These are phyloP conservation scores for Tardiomyces depauwii DNA, from an alignment of 1,139 yeast genomes.

Conservation along the genomic window DNA sequence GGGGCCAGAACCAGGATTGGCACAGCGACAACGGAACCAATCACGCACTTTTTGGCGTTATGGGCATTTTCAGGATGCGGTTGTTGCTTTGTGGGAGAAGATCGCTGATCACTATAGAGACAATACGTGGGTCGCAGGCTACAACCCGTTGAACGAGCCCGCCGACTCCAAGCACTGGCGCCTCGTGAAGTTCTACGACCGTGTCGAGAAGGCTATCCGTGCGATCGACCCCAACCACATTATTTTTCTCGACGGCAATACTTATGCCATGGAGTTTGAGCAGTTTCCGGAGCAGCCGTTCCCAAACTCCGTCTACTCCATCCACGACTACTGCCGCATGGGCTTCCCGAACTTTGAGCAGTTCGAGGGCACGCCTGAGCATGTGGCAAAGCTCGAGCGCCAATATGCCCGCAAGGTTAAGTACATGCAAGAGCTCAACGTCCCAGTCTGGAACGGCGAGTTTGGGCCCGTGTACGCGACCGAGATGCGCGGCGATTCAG, in stretches of 20 bases:
- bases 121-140: slow-evolving; percentile 37
- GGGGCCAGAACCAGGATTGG: slow-evolving; percentile 43
- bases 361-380: slow-evolving; percentile 27
- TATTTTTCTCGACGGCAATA: slow-evolving; percentile 36
- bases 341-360: slow-evolving; percentile 31
- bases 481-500: slow-evolving; percentile 29
- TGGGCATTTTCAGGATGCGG: slow-evolving; percentile 33
- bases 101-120: slow-evolving; percentile 33
- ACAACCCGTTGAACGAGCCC: slow-evolving; percentile 39
- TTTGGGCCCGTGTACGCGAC: slow-evolving; percentile 40
- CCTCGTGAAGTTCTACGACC: slow-evolving; percentile 27
- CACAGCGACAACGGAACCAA: slow-evolving; percentile 35
- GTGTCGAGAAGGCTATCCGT: slow-evolving; percentile 29
- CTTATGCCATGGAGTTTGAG: slow-evolving; percentile 37
- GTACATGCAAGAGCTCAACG: slow-evolving; percentile 28
- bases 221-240: slow-evolving; percentile 35
- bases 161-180: slow-evolving; percentile 31
- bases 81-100: slow-evolving; percentile 32
- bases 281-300: slow-evolving; percentile 29
- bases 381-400: slow-evolving; percentile 24
- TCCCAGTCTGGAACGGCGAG: slow-evolving; percentile 44
- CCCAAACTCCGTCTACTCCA: slow-evolving; percentile 35
- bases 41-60: slow-evolving; percentile 36
- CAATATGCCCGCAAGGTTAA: slow-evolving; percentile 34
- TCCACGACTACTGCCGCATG: slow-evolving; percentile 33